A percentile compares a stretch with the other conserved stretches of the same genome.
These are phyloP conservation scores for Coemansia sp. DNA, from an alignment of 192 early-diverging fungal species.

Conservation along the genomic window DNA sequence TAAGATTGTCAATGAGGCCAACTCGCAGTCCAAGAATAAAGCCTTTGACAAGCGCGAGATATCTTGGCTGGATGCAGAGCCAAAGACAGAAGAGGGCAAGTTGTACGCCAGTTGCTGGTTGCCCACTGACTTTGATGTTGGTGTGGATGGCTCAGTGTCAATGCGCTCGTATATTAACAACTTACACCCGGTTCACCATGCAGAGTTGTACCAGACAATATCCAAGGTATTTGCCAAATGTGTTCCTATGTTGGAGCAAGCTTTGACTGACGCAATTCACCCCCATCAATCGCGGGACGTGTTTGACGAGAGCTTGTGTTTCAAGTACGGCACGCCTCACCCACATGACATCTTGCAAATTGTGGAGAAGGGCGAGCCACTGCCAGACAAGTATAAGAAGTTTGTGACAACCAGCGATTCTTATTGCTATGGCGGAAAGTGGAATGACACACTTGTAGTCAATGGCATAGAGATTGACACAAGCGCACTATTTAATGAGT, in stretches of 20 bases:
- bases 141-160: neutral
- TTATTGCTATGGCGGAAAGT: neutral
- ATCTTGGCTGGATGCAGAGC: neutral
- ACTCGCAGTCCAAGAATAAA: no score
- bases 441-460: neutral
- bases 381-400: neutral
- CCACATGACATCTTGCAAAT: neutral
- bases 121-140: neutral
- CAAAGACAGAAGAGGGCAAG: neutral
- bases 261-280: slow-evolving; percentile 14
- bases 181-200: neutral
- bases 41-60: neutral
- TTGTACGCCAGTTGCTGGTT: neutral
- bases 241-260: slow-evolving; percentile 51
- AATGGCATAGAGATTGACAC: neutral
- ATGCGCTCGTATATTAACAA: slow-evolving; percentile 8
- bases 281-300: neutral
- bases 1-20: neutral
- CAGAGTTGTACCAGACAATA: neutral
- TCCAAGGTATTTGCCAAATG: neutral
- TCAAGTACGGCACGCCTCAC: neutral
- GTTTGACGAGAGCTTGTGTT: neutral
- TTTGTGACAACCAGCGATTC: neutral
- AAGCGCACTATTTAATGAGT: neutral
- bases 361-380: neutral